Evolutionary conservation across 495 filamentous ascomycete genomes (phyloP).

Genomic region (Sordaria brevicollis): DNA sequence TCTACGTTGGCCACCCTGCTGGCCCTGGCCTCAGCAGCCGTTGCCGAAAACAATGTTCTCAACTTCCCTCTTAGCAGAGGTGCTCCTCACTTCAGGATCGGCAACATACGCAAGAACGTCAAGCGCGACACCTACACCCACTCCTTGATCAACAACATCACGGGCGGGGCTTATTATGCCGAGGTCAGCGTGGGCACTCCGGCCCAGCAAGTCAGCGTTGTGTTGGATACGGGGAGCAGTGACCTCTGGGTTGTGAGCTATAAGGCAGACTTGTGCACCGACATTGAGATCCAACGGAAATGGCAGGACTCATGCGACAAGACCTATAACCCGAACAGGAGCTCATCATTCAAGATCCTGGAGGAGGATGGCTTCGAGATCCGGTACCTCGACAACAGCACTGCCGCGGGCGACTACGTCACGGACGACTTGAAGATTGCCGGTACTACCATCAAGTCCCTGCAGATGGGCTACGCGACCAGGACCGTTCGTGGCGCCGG

Average conservation of each 20-base stretch:
- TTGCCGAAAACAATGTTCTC: conserved; percentile 17
- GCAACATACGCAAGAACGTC: conserved; percentile 4
- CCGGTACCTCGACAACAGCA: conserved; percentile 60
- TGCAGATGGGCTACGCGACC: conserved; percentile 80
- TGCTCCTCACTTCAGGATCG: conserved; percentile 9
- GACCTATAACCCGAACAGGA: conserved; percentile 44
- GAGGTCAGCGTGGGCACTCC: conserved; percentile 64
- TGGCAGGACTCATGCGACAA: conserved; percentile 23
- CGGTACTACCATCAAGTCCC: conserved; percentile 46
- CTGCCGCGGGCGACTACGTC: conserved; percentile 60
- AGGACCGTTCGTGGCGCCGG: conserved; percentile 57
- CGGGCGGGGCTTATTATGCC: conserved; percentile 49
- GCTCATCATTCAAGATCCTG: conserved; percentile 59
- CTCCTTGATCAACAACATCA: conserved; percentile 35
- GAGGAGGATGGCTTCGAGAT: conserved; percentile 62
- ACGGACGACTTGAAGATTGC: conserved; percentile 65
- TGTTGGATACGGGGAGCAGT: conserved; percentile 74
- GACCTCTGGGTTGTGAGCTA: conserved; percentile 64
- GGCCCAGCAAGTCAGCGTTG: conserved; percentile 41
- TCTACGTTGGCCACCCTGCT: conserved; percentile 1
- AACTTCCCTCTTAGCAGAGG: conserved; percentile 17
- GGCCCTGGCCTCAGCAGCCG: conserved; percentile 11
- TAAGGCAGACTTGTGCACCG: conserved; percentile 33
- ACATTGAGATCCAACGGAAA: conserved; percentile 17
- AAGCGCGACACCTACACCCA: conserved; percentile 23